Evolutionary conservation across 2,329 filamentous ascomycete species (phyloP).

Genomic region (Nemania abortiva): DNA sequence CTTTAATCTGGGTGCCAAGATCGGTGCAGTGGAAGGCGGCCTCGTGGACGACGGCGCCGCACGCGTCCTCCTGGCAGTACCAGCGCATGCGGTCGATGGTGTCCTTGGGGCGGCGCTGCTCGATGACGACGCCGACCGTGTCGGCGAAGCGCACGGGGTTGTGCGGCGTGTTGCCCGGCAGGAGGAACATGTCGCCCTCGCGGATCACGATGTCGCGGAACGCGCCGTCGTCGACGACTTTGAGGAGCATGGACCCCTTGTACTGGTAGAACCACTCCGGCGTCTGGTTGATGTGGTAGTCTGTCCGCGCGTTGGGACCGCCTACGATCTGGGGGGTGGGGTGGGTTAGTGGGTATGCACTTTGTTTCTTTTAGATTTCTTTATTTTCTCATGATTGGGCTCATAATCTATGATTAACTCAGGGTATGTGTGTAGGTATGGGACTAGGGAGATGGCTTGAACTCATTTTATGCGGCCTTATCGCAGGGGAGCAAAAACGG

Average conservation of each 20-base stretch:
- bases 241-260: conserved; percentile 92
- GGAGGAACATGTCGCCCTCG: conserved; percentile 93
- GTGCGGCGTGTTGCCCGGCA: conserved; percentile 95
- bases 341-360: conserved; percentile 10
- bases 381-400: not conserved
- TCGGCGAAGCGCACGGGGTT: conserved; percentile 93
- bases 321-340: conserved; percentile 78
- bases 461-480: not conserved
- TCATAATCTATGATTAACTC: not conserved
- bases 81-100: conserved; percentile 85
- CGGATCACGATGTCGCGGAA: conserved; percentile 90
- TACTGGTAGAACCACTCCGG: conserved; percentile 99
- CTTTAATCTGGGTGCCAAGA: conserved; percentile 94
- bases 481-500: not conserved
- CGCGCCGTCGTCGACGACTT: conserved; percentile 79
- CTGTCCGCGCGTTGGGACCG: conserved; percentile 93
- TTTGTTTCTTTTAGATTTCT: not conserved
- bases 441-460: not conserved
- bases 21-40: conserved; percentile 88
- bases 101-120: conserved; percentile 79
- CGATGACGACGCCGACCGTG: conserved; percentile 93
- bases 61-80: conserved; percentile 78
- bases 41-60: conserved; percentile 82
- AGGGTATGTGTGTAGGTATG: not conserved
- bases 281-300: conserved; percentile 98